Base-by-base conservation (phyloP, 2,329 filamentous ascomycete genomes). In the Fonsecaea monophora region DNA sequence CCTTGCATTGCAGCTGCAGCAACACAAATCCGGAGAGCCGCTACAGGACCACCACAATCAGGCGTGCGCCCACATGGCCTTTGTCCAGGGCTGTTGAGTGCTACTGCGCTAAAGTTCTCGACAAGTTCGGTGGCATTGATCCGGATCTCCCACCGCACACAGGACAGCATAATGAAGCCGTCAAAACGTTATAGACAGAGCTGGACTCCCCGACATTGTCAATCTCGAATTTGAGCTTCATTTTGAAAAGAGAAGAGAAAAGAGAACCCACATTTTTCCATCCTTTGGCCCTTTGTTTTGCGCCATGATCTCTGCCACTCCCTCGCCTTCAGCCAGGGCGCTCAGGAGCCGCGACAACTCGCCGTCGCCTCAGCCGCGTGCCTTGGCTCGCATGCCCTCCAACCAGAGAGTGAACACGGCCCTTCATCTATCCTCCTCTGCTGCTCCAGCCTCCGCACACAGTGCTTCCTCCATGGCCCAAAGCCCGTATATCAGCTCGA, bases 401-500 rank as follows among this genome's bases (percentile, higher is more conserved):
- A 67, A 64, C 40, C 68, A 70, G 56, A 63, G 68, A 30, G 67
- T 72, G 61, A 70, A 69, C 50, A 64, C 65, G 15, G 34, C 68
- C 45, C 34, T 64, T 25, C 40, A 62, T 45, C 66, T 65, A 35
- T 37, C 64, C 25, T 37, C 64, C 25, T 63, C 69, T 5, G 55
- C 64, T 35, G 69, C 70, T 12, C 66, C 71, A 8, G 68, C 70
- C 32, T 70, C 71, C n/a, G 70, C 70, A 32, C 68, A 64, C 53
- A 72, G 69, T 56, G 58, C 55, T 32, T 71, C 69, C 12, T 74
- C 72, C 12, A 64, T 70, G 35, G 63, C 70, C 32, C 62, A 64
- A 6, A 73, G 71, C 55, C 72, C 72, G 10, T 70, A 70, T 62
- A 64, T 70, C 9, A 53, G 63, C 45, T 74, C 72, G 4, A 42